phyloP scores from a whole-genome alignment of 2,329 filamentous ascomycete species.

The Orbilia blumenaviensis region DNA sequence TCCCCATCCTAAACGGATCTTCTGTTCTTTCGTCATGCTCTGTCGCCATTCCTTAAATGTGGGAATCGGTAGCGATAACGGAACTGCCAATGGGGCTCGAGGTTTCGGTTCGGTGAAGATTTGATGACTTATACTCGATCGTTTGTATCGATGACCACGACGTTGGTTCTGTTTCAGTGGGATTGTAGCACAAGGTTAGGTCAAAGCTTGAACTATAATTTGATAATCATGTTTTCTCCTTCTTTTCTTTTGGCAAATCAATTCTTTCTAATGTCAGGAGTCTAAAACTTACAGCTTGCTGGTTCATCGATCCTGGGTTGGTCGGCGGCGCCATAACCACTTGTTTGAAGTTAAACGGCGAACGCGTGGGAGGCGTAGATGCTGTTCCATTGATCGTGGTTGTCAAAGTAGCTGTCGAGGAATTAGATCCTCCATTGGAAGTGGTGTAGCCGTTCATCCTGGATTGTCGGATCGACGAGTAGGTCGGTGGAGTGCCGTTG shows the following conservation, averaged over 20 bases:
- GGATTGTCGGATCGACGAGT: constrained; percentile 30
- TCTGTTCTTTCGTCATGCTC: constrained; percentile 90
- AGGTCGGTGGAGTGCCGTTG: constrained; percentile 24
- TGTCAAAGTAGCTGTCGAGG: constrained; percentile 42
- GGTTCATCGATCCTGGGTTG: constrained; percentile 19
- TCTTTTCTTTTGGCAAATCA: no score
- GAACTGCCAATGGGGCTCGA: constrained; percentile 84
- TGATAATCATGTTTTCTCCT: no score
- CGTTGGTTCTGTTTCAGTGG: constrained; percentile 72
- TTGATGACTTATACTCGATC: constrained; percentile 94
- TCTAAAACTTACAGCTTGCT: constrained; percentile 36
- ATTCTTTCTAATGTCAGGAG: neutral
- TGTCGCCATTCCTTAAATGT: constrained; percentile 86
- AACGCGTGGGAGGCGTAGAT: constrained; percentile 47
- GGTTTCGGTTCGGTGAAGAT: constrained; percentile 93
- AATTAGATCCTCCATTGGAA: constrained; percentile 36
- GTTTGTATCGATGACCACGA: constrained; percentile 96
- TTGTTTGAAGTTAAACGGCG: constrained; percentile 53
- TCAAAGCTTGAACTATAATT: constrained; percentile 54
- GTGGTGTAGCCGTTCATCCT: constrained; percentile 53
- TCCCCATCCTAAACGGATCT: constrained; percentile 84
- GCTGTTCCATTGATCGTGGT: constrained; percentile 39
- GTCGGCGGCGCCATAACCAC: constrained; percentile 51
- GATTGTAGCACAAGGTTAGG: constrained; percentile 26
- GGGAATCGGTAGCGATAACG: constrained; percentile 89